These are phyloP conservation scores for Smittium culicis DNA, from an alignment of 371 early-diverging fungal genomes.

Conservation along the genomic window DNA sequence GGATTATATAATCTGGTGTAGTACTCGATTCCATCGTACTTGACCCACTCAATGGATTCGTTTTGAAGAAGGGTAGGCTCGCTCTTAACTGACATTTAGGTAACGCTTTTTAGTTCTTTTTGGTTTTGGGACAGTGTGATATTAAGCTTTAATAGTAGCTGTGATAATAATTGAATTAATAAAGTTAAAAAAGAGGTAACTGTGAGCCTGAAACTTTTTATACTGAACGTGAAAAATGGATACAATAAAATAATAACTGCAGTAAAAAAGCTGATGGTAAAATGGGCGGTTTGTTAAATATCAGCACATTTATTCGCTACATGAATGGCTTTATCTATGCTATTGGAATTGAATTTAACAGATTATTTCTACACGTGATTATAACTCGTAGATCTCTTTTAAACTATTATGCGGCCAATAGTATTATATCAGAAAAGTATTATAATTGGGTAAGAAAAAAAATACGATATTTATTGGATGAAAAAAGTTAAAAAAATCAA, in stretches of 20 bases:
- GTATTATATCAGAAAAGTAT: not conserved
- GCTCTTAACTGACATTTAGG: not conserved
- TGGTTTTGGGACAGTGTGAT: not conserved
- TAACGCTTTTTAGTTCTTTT: not conserved
- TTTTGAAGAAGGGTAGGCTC: not conserved
- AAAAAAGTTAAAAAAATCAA: too few species aligned
- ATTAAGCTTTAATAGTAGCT: too few species aligned
- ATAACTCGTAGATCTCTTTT: not conserved
- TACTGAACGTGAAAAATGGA: not conserved
- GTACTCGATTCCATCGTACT: constrained; percentile 14
- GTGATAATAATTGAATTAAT: not conserved
- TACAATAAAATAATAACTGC: not conserved
- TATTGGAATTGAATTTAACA: not conserved
- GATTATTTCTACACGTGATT: not conserved
- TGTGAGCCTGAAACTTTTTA: not conserved
- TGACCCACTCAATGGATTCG: constrained; percentile 24
- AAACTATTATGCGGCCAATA: not conserved
- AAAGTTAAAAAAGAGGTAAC: not conserved
- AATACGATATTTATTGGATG: too few species aligned
- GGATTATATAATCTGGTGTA: constrained; percentile 24
- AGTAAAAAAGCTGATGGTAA: not conserved
- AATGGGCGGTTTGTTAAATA: too few species aligned
- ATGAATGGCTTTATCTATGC: not conserved
- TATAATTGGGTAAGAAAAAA: too few species aligned
- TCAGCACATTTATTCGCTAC: not conserved